Conservation (phyloP, 192 early-diverging fungal genomes). For the Obelidium mucronatum region DNA sequence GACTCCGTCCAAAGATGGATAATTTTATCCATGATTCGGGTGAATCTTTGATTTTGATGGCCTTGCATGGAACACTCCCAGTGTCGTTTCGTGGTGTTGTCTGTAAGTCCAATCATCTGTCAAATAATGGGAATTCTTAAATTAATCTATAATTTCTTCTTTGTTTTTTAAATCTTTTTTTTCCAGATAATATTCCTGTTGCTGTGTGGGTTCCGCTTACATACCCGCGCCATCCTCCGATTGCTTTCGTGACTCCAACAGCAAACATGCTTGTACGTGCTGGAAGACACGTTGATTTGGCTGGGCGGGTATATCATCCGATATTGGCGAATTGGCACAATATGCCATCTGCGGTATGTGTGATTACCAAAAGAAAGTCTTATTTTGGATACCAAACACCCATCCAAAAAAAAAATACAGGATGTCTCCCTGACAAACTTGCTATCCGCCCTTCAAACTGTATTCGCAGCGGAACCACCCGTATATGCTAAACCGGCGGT, state of each 20-base stretch:
- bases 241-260: conserved; percentile 89
- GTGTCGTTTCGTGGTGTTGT: conserved; percentile 76
- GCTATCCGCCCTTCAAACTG: conserved; percentile 68
- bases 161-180: not conserved
- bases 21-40: conserved; percentile 63
- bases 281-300: conserved; percentile 83
- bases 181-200: conserved; percentile 91
- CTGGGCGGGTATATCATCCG: conserved; percentile 83
- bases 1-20: conserved; percentile 72
- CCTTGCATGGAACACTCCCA: conserved; percentile 87
- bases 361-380: too few species aligned
- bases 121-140: not conserved
- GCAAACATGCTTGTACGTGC: conserved; percentile 83
- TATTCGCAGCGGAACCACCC: conserved; percentile 81
- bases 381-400: conserved; percentile 9
- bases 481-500: conserved; percentile 64
- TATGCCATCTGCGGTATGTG: conserved; percentile 49
- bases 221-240: conserved; percentile 83
- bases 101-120: conserved; percentile 10
- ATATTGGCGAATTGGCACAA: conserved; percentile 81
- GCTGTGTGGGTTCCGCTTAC: conserved; percentile 84
- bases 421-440: conserved; percentile 13
- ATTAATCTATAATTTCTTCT: not conserved
- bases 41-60: conserved; percentile 70
- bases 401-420: conserved; percentile 3